Evolutionary conservation across 495 filamentous ascomycete genomes (phyloP).

Genomic region (Zalerion maritima): DNA sequence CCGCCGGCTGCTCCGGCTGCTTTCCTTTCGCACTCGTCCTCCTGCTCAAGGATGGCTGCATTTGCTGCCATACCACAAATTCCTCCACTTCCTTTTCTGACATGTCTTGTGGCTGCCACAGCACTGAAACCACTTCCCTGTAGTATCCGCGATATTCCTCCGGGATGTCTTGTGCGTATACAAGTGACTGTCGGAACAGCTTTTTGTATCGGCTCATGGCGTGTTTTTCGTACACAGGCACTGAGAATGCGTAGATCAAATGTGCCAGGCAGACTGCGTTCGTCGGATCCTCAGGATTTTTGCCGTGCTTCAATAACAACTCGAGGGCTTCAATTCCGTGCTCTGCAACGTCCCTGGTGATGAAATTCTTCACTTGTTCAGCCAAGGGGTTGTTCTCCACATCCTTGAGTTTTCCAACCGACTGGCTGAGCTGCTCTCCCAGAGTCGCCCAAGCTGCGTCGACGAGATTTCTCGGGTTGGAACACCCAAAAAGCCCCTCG

Average conservation of each 20-base stretch:
- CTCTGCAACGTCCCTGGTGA: slow-evolving; percentile 19
- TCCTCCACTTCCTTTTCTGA: slow-evolving; percentile 6
- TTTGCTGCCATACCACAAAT: slow-evolving; percentile 2
- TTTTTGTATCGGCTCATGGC: slow-evolving; percentile 10
- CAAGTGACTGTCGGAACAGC: slow-evolving; percentile 26
- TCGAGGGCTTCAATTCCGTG: slow-evolving; percentile 22
- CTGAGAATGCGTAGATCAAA: slow-evolving; percentile 29
- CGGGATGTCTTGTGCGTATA: slow-evolving; percentile 18
- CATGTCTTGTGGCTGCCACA: slow-evolving; percentile 25
- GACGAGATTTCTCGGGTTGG: slow-evolving; percentile 25
- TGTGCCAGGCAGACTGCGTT: slow-evolving; percentile 29
- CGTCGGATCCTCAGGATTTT: slow-evolving; percentile 16
- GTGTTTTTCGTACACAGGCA: slow-evolving; percentile 22
- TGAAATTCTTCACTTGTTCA: slow-evolving; percentile 19
- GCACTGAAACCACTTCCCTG: slow-evolving; percentile 15
- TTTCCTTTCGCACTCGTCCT: slow-evolving; percentile 26
- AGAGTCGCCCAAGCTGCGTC: slow-evolving; percentile 26
- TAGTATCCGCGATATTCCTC: slow-evolving; percentile 15
- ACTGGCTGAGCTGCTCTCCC: slow-evolving; percentile 24
- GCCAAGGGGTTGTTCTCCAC: slow-evolving; percentile 23
- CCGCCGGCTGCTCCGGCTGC: slow-evolving; percentile 11
- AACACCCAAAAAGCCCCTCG: slow-evolving; percentile 11
- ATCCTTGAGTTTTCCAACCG: slow-evolving; percentile 20
- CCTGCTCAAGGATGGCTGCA: slow-evolving; percentile 2
- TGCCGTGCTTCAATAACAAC: slow-evolving; percentile 17